A percentile compares a stretch with the other conserved stretches of the same genome.
Evolutionary conservation across 495 filamentous ascomycete species (phyloP).

Genomic region (Aspergillus sparsus): DNA sequence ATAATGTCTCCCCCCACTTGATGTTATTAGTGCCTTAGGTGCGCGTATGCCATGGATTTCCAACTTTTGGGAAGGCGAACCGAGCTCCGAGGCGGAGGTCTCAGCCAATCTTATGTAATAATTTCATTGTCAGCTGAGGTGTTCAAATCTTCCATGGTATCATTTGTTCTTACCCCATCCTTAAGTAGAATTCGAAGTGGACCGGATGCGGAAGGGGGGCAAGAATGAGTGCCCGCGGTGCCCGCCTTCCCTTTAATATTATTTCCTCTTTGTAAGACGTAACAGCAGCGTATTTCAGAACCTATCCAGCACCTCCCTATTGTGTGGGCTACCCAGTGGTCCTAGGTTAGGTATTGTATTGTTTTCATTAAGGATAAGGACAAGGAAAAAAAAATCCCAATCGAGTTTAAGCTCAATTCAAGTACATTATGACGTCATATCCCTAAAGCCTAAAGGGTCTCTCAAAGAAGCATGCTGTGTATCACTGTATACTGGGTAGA

Average conservation of each 20-base stretch:
- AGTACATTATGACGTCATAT: too few relatives aligned
- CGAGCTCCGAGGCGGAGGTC: neutral
- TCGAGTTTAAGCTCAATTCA: neutral
- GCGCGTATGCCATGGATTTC: neutral
- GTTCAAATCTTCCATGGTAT: too few relatives aligned
- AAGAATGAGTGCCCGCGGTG: neutral
- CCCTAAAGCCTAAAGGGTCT: too few relatives aligned
- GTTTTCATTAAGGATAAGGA: neutral
- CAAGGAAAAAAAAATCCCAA: neutral
- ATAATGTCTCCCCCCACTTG: too few relatives aligned
- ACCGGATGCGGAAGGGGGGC: neutral
- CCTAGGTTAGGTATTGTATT: neutral
- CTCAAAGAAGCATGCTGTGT: too few relatives aligned
- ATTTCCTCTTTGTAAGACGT: neutral
- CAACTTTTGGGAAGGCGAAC: neutral
- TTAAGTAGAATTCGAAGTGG: neutral
- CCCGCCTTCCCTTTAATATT: neutral
- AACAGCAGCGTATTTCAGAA: neutral
- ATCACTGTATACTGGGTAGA: too few relatives aligned
- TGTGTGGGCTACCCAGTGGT: neutral
- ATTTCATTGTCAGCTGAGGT: too few relatives aligned
- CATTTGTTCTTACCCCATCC: neutral
- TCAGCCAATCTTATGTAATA: neutral
- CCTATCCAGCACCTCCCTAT: too few relatives aligned
- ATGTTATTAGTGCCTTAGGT: too few relatives aligned